phyloP scores from a whole-genome alignment of 2,329 filamentous ascomycete species.

The Sarocladiaceae sp. region DNA sequence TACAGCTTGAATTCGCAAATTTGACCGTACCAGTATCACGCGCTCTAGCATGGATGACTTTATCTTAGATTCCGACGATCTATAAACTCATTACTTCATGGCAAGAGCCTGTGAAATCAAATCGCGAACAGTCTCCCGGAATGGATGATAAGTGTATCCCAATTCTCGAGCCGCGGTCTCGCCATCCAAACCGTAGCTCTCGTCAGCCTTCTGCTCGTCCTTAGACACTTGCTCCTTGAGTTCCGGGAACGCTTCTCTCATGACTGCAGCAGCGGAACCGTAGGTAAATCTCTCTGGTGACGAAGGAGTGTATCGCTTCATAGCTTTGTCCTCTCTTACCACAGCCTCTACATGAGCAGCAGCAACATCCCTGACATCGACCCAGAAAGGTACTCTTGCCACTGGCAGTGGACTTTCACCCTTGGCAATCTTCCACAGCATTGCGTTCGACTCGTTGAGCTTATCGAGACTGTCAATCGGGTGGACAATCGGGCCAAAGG shows the following conservation, averaged over 20 bases:
- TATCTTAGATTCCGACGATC: neutral
- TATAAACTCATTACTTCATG: conserved; percentile 13
- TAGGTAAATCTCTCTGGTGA: conserved; percentile 42
- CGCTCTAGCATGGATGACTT: neutral
- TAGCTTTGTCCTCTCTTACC: conserved; percentile 28
- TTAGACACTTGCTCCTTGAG: conserved; percentile 23
- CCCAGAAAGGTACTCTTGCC: conserved; percentile 36
- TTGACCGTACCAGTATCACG: neutral
- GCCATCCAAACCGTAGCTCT: conserved; percentile 38
- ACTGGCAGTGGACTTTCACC: conserved; percentile 32
- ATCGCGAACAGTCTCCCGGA: conserved; percentile 31
- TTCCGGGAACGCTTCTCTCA: conserved; percentile 34
- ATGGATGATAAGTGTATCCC: conserved; percentile 30
- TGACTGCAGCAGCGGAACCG: conserved; percentile 36
- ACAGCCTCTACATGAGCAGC: conserved; percentile 39
- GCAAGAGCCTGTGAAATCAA: conserved; percentile 22
- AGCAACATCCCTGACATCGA: conserved; percentile 43
- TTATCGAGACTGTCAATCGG: conserved; percentile 27
- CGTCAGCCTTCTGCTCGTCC: conserved; percentile 30
- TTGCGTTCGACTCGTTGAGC: conserved; percentile 38
- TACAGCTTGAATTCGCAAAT: neutral
- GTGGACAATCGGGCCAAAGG: conserved; percentile 39
- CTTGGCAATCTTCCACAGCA: conserved; percentile 34
- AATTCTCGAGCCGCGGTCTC: conserved; percentile 34
- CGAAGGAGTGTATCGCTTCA: conserved; percentile 35